Base-by-base conservation (phyloP, 169 alveolate species). In the Eimeria sp. region DNA sequence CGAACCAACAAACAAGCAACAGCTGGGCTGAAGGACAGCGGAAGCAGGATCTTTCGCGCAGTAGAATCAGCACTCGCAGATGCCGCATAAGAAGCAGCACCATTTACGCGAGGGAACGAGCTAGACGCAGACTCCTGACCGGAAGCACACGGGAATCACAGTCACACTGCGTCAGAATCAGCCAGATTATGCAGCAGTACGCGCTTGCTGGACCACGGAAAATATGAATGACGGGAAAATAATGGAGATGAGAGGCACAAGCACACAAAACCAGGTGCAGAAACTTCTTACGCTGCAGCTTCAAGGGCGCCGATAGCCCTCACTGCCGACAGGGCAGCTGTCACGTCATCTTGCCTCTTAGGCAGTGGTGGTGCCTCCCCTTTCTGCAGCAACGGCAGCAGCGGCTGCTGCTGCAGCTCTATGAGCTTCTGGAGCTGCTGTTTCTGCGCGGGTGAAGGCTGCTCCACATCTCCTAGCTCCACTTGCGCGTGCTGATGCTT, bases 271-370 rank as follows among this genome's bases (percentile, higher is more conserved):
- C 7, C 40, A n/a, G 49, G 49, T 27, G 90, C 90, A 82, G 70
- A 47, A 54, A 34, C 65, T 43, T 27, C 92, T 86, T 61, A 86
- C 92, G 92, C 92, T 86, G 92, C 92, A 61, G 78, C 92, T 40
- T 86, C 92, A 11, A 86, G 80, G 40, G 92, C 57, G 18, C 92
- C 92, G 40, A 86, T 61, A 13, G 75, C 92, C 92, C 92, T 13
- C 27, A 86, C 78, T 30, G 78, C 78, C 14, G 67, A 61, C 45
- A 86, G 57, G 75, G 16, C 78, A 5, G 58, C 61, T 30, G 78
- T 10, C 78, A 40, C 67, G 11, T 61, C 80, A 58, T 58, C 92
- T 45, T 61, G 80, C 61, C 43, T 18, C 27, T 34, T 22, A 34
- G 13, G 63, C 58, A 30, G 63, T 14, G 58, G 92, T 22, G 10